phyloP scores from a whole-genome alignment of 768 basidiomycete genomes.

The Podaxis sp. region DNA sequence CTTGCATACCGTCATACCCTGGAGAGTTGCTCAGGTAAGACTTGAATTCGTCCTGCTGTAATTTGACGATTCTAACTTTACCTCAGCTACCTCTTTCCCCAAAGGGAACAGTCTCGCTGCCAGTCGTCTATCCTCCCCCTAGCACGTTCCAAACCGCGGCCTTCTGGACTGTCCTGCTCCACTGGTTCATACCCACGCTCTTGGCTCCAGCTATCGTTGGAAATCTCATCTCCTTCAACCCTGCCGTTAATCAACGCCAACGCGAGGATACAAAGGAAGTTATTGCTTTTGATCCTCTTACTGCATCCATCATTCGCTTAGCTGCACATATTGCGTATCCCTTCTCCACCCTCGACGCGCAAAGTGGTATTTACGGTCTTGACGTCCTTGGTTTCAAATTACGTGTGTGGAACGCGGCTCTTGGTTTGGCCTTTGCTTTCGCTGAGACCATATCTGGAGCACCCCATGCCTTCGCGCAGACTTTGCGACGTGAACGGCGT shows the following conservation, averaged over 20 bases:
- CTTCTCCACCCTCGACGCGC: constrained; percentile 30
- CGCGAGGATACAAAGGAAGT: constrained; percentile 11
- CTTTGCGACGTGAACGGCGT: constrained; percentile 27
- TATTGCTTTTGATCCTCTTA: constrained; percentile 57
- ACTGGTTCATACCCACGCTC: constrained; percentile 65
- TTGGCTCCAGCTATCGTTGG: constrained; percentile 59
- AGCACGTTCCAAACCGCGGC: constrained; percentile 42
- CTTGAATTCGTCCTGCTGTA: neutral
- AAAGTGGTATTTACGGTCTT: constrained; percentile 33
- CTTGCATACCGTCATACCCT: constrained; percentile 52
- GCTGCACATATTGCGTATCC: constrained; percentile 63
- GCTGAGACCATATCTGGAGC: constrained; percentile 60
- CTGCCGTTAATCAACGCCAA: constrained; percentile 21
- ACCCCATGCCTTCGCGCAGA: constrained; percentile 36
- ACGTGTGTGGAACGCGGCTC: constrained; percentile 54
- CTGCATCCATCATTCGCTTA: constrained; percentile 62
- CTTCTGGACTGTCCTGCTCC: constrained; percentile 55
- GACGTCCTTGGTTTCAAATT: constrained; percentile 57
- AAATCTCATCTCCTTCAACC: constrained; percentile 62
- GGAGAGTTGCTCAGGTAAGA: constrained; percentile 45
- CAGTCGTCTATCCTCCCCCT: constrained; percentile 50
- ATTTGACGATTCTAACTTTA: neutral
- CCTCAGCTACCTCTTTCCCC: constrained; percentile 30
- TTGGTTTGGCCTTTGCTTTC: constrained; percentile 65
- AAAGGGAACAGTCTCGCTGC: constrained; percentile 22